Evolutionary conservation across 495 filamentous ascomycete species (phyloP).

Genomic region (Penicillium argentinense): DNA sequence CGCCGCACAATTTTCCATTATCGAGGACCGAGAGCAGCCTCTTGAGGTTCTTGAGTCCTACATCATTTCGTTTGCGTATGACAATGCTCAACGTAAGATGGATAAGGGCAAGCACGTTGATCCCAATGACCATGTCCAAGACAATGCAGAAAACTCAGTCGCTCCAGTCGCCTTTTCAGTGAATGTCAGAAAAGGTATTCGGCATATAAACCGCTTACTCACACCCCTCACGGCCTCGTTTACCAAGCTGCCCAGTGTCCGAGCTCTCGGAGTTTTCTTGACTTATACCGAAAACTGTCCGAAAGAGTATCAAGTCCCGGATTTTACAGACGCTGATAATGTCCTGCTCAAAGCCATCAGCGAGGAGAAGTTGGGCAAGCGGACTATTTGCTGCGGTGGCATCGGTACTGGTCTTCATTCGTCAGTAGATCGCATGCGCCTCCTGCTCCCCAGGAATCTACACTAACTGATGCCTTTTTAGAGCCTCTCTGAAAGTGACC

Average conservation of each 20-base stretch:
- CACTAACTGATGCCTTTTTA: not conserved
- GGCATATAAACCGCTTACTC: not conserved
- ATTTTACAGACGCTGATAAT: not conserved
- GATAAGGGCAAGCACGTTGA: no score
- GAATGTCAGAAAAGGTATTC: not conserved
- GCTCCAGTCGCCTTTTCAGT: not conserved
- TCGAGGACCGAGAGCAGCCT: not conserved
- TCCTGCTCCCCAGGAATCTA: not conserved
- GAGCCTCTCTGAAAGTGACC: slow-evolving; percentile 1
- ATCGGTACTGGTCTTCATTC: slow-evolving; percentile 1
- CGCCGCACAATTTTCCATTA: slow-evolving; percentile 1
- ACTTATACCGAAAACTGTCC: not conserved
- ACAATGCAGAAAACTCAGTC: no score
- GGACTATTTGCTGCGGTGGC: not conserved
- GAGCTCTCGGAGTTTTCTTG: not conserved
- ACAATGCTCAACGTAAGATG: not conserved
- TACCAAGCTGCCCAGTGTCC: not conserved
- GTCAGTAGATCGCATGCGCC: not conserved
- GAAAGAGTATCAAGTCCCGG: not conserved
- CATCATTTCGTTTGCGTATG: not conserved
- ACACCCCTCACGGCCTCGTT: not conserved
- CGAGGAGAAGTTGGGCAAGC: not conserved
- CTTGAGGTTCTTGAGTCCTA: slow-evolving; percentile 5
- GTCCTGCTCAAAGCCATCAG: not conserved
- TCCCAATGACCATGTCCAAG: no score